Percentiles rank a stretch among this genome's conserved stretches.
Evolutionary conservation across 768 basidiomycete genomes (phyloP).

Genomic region (Rhodosporidiobolus odoratus): DNA sequence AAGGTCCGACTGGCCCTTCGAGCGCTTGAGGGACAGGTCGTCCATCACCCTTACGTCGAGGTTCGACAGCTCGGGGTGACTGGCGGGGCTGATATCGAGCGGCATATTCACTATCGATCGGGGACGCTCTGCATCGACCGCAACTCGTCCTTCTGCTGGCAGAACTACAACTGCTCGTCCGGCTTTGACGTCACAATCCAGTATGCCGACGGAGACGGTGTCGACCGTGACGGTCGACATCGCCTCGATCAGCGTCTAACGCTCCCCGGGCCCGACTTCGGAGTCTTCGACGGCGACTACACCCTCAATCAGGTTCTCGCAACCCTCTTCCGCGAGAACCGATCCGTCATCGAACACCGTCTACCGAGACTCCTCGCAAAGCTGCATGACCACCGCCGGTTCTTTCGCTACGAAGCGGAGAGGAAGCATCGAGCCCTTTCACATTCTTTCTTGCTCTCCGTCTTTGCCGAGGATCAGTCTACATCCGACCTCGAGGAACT

Average conservation of each 20-base stretch:
- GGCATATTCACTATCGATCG: conserved; percentile 1
- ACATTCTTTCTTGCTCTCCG: conserved; percentile 59
- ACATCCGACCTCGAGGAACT: conserved; percentile 47
- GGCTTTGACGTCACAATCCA: conserved; percentile 62
- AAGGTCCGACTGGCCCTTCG: conserved; percentile 61
- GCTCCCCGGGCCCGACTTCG: conserved; percentile 56
- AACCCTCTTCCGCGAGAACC: conserved; percentile 32
- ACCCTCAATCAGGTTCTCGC: conserved; percentile 59
- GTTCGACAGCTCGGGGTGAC: conserved; percentile 54
- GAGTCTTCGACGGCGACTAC: conserved; percentile 62
- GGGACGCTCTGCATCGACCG: conserved; percentile 30
- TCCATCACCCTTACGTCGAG: conserved; percentile 63
- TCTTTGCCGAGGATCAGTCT: conserved; percentile 57
- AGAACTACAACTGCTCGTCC: conserved; percentile 34
- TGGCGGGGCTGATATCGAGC: conserved; percentile 55
- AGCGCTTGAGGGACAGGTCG: conserved; percentile 60
- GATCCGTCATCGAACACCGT: conserved; percentile 12
- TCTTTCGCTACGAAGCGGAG: conserved; percentile 53
- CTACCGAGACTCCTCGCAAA: conserved; percentile 49
- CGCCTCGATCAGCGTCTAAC: conserved; percentile 50
- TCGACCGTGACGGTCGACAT: conserved; percentile 5
- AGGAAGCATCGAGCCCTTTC: conserved; percentile 57
- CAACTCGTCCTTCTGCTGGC: conserved; percentile 35
- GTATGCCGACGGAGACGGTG: conserved; percentile 47
- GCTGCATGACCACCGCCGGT: conserved; percentile 55